Evolutionary conservation across 306 rosid genomes (phyloP).

Genomic region (Pyrus pyrifolia): DNA sequence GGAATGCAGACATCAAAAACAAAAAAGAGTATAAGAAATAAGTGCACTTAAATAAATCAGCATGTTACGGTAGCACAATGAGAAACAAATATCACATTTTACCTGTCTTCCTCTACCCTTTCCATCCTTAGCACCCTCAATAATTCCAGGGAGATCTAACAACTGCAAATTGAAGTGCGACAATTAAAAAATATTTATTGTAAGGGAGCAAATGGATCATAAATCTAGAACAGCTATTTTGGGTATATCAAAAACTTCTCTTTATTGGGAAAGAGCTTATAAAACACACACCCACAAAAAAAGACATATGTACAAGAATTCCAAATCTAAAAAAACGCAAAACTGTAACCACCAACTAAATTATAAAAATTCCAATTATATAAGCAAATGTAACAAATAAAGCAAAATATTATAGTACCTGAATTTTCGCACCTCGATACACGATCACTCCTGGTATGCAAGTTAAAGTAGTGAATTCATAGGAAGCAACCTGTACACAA

Average conservation of each 20-base stretch:
- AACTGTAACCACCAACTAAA: background rate
- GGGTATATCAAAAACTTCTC: background rate
- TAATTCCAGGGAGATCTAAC: conserved; percentile 97
- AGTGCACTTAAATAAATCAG: background rate
- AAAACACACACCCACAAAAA: background rate
- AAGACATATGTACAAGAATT: background rate
- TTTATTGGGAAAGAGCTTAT: background rate
- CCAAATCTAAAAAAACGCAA: background rate
- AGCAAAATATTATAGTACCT: conserved; percentile 35
- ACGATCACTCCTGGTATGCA: conserved; percentile 95
- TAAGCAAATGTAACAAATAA: background rate
- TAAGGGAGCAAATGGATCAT: background rate
- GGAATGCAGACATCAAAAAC: background rate
- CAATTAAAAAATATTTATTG: background rate
- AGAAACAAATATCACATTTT: conserved; percentile 14
- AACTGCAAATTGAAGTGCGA: conserved; percentile 53
- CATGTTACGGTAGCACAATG: background rate
- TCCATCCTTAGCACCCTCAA: conserved; percentile 97
- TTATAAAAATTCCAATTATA: background rate
- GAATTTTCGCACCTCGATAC: conserved; percentile 93
- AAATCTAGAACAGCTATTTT: background rate
- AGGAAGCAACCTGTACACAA: conserved; percentile 84
- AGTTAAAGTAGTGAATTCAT: conserved; percentile 93
- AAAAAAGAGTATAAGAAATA: background rate
- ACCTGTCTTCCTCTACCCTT: conserved; percentile 99